A percentile compares a stretch with the other conserved stretches of the same genome.
These are phyloP conservation scores for Pogostemon cablin DNA, from an alignment of 257 asterid species.

Conservation along the genomic window DNA sequence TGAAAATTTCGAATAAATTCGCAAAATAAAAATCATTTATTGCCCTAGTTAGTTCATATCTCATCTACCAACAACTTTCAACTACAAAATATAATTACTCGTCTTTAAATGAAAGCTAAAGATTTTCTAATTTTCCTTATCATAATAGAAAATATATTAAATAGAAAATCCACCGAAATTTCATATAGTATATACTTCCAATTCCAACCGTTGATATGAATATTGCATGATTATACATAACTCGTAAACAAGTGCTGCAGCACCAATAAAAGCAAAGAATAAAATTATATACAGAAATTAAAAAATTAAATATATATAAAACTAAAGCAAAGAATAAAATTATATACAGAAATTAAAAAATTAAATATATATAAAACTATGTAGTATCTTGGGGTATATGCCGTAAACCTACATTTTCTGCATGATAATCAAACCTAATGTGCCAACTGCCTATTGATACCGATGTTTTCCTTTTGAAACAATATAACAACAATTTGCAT, in stretches of 20 bases:
- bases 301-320: background rate
- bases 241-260: background rate
- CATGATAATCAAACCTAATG: background rate
- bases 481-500: no score
- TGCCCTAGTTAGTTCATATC: background rate
- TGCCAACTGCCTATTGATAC: constrained; percentile 2
- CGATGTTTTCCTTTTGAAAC: background rate
- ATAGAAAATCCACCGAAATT: no score
- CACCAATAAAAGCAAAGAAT: background rate
- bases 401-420: background rate
- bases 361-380: background rate
- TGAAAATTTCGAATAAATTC: background rate
- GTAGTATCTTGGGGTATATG: background rate
- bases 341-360: background rate
- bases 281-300: background rate
- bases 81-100: no score
- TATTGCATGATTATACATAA: background rate
- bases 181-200: no score
- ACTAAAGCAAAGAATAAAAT: background rate
- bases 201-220: background rate
- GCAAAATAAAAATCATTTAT: background rate
- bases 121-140: no score
- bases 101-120: no score
- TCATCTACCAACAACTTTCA: constrained; percentile 14
- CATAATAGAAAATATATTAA: no score